Evolutionary conservation across 495 filamentous ascomycete genomes (phyloP).

Genomic region (Extremus antarcticus): DNA sequence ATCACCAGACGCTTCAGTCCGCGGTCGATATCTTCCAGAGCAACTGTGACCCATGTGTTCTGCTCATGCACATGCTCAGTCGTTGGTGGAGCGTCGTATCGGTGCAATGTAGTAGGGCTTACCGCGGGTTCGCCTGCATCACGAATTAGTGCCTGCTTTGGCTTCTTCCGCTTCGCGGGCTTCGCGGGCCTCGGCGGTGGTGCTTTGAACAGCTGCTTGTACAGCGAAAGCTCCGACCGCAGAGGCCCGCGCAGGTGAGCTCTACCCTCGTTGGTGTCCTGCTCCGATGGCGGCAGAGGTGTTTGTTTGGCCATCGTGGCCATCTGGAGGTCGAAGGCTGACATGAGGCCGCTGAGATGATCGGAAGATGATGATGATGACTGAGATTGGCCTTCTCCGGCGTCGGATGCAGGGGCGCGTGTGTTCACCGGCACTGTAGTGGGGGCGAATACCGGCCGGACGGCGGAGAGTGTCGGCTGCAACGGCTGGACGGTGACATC

Average conservation of each 20-base stretch:
- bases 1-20: slow-evolving; percentile 16
- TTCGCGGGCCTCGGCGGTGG: background rate
- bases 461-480: no score
- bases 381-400: background rate
- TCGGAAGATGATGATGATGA: background rate
- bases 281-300: background rate
- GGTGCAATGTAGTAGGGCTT: no score
- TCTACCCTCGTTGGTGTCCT: background rate
- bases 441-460: no score
- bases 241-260: background rate
- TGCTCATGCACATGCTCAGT: slow-evolving; percentile 9
- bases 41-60: slow-evolving; percentile 12
- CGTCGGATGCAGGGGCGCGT: no score
- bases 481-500: no score
- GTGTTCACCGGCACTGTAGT: no score
- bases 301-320: background rate
- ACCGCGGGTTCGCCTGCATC: background rate
- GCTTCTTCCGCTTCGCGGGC: background rate
- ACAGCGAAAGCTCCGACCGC: background rate
- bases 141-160: no score
- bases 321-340: background rate
- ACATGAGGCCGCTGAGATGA: background rate
- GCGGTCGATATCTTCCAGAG: slow-evolving; percentile 14
- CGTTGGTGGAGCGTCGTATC: background rate
- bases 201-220: background rate